Percentiles rank a stretch among this genome's conserved stretches.
phyloP scores from a whole-genome alignment of 2,329 filamentous ascomycete species.

The Clonostachys rhizophaga region DNA sequence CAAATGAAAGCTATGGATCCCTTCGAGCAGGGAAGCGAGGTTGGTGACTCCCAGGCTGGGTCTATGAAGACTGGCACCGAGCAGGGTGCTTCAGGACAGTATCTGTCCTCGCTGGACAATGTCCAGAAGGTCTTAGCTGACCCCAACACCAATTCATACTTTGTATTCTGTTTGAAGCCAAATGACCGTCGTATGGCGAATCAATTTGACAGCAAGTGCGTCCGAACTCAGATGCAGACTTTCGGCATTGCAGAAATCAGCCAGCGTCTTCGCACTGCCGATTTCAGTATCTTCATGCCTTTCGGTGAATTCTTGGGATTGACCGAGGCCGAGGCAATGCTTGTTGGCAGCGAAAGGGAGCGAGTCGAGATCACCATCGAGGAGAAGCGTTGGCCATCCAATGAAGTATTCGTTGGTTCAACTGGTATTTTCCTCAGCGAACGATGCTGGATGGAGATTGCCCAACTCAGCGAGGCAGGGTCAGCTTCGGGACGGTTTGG shows the following conservation, averaged over 20 bases:
- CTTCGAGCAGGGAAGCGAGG: conserved; percentile 43
- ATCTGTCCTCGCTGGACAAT: conserved; percentile 82
- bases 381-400: conserved; percentile 85
- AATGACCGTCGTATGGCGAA: conserved; percentile 97
- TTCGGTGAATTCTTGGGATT: conserved; percentile 94
- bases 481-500: conserved; percentile 35
- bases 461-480: conserved; percentile 64
- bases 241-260: conserved; percentile 97
- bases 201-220: conserved; percentile 98
- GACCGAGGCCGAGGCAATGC: conserved; percentile 74
- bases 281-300: conserved; percentile 93
- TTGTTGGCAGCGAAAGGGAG: conserved; percentile 89
- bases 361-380: conserved; percentile 90
- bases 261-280: conserved; percentile 83
- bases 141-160: conserved; percentile 86
- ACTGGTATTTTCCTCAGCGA: conserved; percentile 96
- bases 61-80: conserved; percentile 46
- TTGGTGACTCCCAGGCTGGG: conserved; percentile 35
- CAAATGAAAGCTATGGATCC: conserved; percentile 39
- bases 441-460: conserved; percentile 88
- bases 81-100: conserved; percentile 90
- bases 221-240: conserved; percentile 88
- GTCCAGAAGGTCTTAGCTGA: conserved; percentile 83
- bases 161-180: conserved; percentile 94
- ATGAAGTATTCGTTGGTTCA: conserved; percentile 84